Base-by-base conservation (phyloP, 2,329 filamentous ascomycete genomes). In the Scedosporium minutisporum region DNA sequence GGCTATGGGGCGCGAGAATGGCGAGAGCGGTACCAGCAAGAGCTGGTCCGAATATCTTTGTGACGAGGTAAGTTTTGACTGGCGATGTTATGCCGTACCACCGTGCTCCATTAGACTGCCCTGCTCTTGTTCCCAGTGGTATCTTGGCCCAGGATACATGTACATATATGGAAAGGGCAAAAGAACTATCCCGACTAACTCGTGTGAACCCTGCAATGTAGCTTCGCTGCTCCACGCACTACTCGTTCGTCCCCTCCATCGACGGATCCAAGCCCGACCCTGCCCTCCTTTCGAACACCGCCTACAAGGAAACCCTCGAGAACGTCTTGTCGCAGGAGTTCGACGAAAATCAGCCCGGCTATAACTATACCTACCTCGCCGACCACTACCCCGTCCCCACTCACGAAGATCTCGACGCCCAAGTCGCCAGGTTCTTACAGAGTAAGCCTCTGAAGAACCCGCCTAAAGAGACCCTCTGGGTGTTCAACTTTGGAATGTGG, bases 401-500 rank as follows among this genome's bases (percentile, higher is more conserved):
- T 44, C 64, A 73, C 33, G 69, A 73, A 0, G 80, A 83, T 63
- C 67, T 84, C 10, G 66, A 71, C 18, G 68, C 71, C 2, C 81
- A 84, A 65, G 68, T 84, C 2, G 67, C 74, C 38, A 64, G 66
- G 1, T 84, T 83, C 60, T 74, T 84, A n/a, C 68, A 72, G 6
- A 72, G 71, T 51, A 70, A 76, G 2, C 69, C 68, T 21, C 72
- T 74, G 0, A 65, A 65, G 2, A 63, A 65, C 0, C 63, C 74
- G 0, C 75, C 78, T 5, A 71, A 71, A n/a, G 78, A 82, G 64
- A 83, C 81, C 0, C 66, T 83, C 14, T 83, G 78, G 78, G 71
- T 83, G 14, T 80, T 84, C 62, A 78, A 74, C 9, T 76, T 82
- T 62, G 81, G 81, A n/a, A 77, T 77, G 33, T 83, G 81, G 80